Evolutionary conservation across 495 filamentous ascomycete genomes (phyloP).

Genomic region (Evernia prunastri): DNA sequence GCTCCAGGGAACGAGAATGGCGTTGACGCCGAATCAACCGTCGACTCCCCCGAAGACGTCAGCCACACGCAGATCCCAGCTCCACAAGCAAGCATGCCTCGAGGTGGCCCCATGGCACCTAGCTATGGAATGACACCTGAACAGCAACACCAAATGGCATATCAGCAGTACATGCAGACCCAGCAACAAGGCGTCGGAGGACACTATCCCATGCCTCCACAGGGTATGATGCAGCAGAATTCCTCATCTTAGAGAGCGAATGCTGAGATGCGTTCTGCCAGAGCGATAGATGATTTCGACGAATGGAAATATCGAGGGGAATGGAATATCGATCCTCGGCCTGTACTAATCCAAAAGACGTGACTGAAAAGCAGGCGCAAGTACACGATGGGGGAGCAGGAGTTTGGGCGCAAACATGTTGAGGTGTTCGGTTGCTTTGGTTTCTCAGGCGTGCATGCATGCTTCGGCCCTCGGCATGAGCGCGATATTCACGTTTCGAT

Average conservation of each 20-base stretch:
- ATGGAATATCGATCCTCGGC: slow-evolving; percentile 17
- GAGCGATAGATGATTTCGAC: slow-evolving; percentile 22
- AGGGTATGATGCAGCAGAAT: slow-evolving; percentile 49
- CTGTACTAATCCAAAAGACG: slow-evolving; percentile 20
- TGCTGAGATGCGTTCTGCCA: slow-evolving; percentile 22
- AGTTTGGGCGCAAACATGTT: slow-evolving; percentile 13
- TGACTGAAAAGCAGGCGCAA: slow-evolving; percentile 15
- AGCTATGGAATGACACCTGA: slow-evolving; percentile 51
- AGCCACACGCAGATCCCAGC: slow-evolving; percentile 46
- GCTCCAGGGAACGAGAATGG: slow-evolving; percentile 80
- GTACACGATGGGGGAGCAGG: slow-evolving; percentile 17
- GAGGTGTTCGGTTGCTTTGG: slow-evolving; percentile 12
- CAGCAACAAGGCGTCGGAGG: slow-evolving; percentile 49
- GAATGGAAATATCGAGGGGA: slow-evolving; percentile 16
- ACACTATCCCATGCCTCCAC: slow-evolving; percentile 52
- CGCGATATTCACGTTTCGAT: background rate
- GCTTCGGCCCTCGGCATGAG: slow-evolving; percentile 11
- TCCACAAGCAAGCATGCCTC: slow-evolving; percentile 46
- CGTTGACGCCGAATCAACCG: slow-evolving; percentile 60
- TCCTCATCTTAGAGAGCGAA: slow-evolving; percentile 34
- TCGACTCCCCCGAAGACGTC: slow-evolving; percentile 53
- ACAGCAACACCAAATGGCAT: slow-evolving; percentile 53
- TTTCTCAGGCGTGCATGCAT: slow-evolving; percentile 11
- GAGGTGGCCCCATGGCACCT: slow-evolving; percentile 40
- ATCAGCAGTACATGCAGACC: slow-evolving; percentile 49